Percentiles rank a stretch among this genome's conserved stretches.
Evolutionary conservation across 345 rosid species (phyloP).

Genomic region (Theobroma cacao): DNA sequence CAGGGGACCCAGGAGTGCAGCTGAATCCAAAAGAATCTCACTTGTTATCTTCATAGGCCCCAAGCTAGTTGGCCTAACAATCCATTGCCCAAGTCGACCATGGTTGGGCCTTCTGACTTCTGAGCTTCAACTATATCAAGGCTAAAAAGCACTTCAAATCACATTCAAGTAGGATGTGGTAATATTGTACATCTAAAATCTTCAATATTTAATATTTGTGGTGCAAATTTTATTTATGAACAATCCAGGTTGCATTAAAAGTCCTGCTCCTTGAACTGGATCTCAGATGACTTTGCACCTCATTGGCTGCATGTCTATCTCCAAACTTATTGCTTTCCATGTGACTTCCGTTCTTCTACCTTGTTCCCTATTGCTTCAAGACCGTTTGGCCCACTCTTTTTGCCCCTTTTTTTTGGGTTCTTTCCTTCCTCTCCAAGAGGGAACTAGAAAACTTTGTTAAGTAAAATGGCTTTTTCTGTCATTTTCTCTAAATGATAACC

Average conservation of each 20-base stretch:
- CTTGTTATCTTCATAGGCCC: background rate
- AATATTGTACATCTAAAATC: too few species aligned
- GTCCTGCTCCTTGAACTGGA: background rate
- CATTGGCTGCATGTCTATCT: background rate
- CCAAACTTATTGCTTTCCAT: background rate
- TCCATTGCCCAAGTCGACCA: background rate
- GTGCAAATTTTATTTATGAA: constrained; percentile 2
- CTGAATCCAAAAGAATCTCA: too few species aligned
- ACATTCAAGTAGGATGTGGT: background rate
- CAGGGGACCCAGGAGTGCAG: too few species aligned
- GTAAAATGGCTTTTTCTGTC: background rate
- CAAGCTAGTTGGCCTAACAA: background rate
- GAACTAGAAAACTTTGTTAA: background rate
- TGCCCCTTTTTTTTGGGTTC: background rate
- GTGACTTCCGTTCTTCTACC: background rate
- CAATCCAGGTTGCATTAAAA: constrained; percentile 4
- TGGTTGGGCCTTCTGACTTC: background rate
- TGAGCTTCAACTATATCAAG: background rate
- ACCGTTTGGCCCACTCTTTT: background rate
- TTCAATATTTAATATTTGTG: background rate
- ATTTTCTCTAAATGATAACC: background rate
- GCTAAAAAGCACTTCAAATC: background rate
- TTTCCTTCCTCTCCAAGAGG: background rate
- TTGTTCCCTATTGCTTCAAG: background rate
- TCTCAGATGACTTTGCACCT: background rate